These are phyloP conservation scores for Penicillium simplicissimum DNA, from an alignment of 495 filamentous ascomycete genomes.

Conservation along the genomic window DNA sequence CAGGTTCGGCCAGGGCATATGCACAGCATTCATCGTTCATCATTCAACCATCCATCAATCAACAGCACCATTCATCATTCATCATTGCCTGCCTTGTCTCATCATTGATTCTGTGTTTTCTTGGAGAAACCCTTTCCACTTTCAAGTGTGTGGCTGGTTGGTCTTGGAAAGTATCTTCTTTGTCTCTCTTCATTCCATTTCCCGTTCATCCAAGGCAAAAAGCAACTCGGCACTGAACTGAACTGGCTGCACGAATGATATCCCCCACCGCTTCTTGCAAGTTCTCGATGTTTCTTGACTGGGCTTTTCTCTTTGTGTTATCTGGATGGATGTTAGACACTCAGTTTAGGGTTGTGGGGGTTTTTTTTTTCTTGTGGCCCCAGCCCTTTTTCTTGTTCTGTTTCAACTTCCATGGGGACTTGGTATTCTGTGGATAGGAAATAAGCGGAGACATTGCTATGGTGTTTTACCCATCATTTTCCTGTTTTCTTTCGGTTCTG, in stretches of 20 bases:
- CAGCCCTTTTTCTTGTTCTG: too few species aligned
- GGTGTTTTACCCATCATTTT: slow-evolving; percentile 18
- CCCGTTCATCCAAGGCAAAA: not conserved
- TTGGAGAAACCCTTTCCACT: too few species aligned
- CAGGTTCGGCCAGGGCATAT: slow-evolving; percentile 10
- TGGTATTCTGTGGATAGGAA: slow-evolving; percentile 5
- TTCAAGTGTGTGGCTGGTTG: too few species aligned
- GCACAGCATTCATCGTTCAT: slow-evolving; percentile 12
- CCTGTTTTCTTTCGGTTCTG: slow-evolving; percentile 34
- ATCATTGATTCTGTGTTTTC: not conserved
- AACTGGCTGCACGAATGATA: not conserved
- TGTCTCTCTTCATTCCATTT: not conserved
- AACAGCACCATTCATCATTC: slow-evolving; percentile 1
- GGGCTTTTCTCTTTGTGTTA: not conserved
- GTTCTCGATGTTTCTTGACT: slow-evolving; percentile 23
- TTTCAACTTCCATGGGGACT: not conserved
- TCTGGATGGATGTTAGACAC: slow-evolving; percentile 19
- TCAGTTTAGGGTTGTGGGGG: slow-evolving; percentile 1
- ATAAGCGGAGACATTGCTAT: slow-evolving; percentile 22
- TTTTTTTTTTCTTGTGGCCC: slow-evolving; percentile 6
- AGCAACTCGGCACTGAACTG: not conserved
- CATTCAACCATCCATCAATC: slow-evolving; percentile 9
- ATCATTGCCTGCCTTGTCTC: not conserved
- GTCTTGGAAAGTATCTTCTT: not conserved
- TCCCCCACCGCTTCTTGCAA: slow-evolving; percentile 4